Evolutionary conservation across 2,329 filamentous ascomycete species (phyloP).

Genomic region (Clonostachys rosea): DNA sequence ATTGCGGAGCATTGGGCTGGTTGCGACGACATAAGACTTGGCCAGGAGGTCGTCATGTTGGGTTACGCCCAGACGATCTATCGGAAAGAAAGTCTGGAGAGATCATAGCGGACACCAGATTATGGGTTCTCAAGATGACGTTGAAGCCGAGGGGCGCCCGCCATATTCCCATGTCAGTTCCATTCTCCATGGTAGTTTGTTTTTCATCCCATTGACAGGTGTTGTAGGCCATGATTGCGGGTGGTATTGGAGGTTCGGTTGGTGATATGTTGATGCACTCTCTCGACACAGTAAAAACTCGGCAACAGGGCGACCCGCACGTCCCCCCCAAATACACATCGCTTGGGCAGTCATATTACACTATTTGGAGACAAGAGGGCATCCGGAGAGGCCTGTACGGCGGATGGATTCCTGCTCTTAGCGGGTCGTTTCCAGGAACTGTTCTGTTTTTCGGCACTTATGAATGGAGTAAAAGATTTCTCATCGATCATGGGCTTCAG

Average conservation of each 20-base stretch:
- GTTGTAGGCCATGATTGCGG: conserved; percentile 84
- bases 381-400: conserved; percentile 82
- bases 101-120: conserved; percentile 10
- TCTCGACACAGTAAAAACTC: conserved; percentile 95
- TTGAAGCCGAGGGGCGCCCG: conserved; percentile 35
- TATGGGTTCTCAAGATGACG: conserved; percentile 24
- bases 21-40: too few relatives aligned
- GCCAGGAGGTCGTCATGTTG: too few relatives aligned
- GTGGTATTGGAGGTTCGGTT: conserved; percentile 85
- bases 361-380: conserved; percentile 90
- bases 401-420: conserved; percentile 85
- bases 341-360: conserved; percentile 85
- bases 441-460: conserved; percentile 95
- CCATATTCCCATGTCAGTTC: conserved; percentile 36
- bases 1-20: too few relatives aligned
- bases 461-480: conserved; percentile 85
- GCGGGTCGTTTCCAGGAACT: conserved; percentile 91
- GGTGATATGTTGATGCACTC: conserved; percentile 99
- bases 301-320: conserved; percentile 93
- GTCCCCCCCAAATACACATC: conserved; percentile 90
- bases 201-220: not conserved
- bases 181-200: not conserved
- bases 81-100: not conserved
- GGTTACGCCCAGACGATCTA: not conserved
- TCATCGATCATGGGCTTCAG: conserved; percentile 81